phyloP scores from a whole-genome alignment of 306 rosid genomes.

The Cicer yamashitae region DNA sequence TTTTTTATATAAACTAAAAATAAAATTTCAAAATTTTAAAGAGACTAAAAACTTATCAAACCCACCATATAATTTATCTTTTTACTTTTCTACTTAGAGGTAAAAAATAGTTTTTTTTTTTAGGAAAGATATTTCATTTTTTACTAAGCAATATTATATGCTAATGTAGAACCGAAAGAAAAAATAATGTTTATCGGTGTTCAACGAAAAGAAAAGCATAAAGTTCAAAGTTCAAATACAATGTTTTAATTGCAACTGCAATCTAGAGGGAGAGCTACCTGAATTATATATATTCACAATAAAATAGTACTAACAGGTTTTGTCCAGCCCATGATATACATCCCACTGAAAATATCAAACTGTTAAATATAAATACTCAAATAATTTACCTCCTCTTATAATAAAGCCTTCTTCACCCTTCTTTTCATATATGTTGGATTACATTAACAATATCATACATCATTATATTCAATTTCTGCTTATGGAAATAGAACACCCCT shows the following conservation, averaged over 20 bases:
- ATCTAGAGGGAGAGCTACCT: conserved; percentile 40
- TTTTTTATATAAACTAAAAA: too few species aligned
- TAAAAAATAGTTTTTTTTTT: too few species aligned
- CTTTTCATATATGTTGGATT: conserved; percentile 29
- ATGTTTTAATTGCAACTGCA: conserved; percentile 21
- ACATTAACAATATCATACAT: conserved; percentile 28
- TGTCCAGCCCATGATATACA: conserved; percentile 38
- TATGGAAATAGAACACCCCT: conserved; percentile 42
- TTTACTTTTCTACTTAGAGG: too few species aligned
- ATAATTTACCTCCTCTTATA: not conserved
- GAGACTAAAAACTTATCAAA: too few species aligned
- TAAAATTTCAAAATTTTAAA: too few species aligned
- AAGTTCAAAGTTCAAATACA: conserved; percentile 39
- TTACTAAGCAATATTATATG: too few species aligned
- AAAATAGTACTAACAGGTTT: conserved; percentile 42
- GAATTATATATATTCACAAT: conserved; percentile 32
- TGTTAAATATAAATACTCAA: conserved; percentile 24
- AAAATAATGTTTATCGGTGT: too few species aligned
- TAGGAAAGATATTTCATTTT: too few species aligned
- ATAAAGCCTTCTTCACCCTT: not conserved
- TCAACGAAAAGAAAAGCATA: not conserved
- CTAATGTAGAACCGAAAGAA: too few species aligned
- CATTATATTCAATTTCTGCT: conserved; percentile 28
- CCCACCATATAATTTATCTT: too few species aligned
- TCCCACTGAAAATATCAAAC: conserved; percentile 47